Evolutionary conservation across 495 filamentous ascomycete species (phyloP), one percentile per base, ranked within the genome.

Genomic region (Aspergillus funiculosus): DNA sequence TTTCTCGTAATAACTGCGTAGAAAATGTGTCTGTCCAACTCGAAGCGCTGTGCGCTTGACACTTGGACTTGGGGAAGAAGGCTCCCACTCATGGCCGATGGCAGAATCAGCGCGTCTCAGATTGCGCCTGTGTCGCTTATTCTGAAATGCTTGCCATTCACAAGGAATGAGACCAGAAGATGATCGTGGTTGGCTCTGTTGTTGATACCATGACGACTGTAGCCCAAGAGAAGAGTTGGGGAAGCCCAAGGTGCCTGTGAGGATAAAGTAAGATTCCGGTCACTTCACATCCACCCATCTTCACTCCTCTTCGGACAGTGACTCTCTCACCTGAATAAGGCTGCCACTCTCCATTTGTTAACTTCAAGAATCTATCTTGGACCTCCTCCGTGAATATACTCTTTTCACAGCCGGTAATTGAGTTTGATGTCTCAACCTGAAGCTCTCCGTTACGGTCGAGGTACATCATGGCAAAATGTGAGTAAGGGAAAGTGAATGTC

Each of bases 1-100:
- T 14, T 71, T 76, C 22, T 75, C 68, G 49, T 87, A 86, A 53
- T 83, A 86, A 6, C 69, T 66, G 52, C 78, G 75, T 9, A 89
- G 64, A 1, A 74, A 72, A 8, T 71, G 62, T 0, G 65, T 58
- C 32, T 87, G 68, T 2, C 79, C 76, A 9, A 87, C 79, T 14
- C 63, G 67, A 32, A 89, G 51, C 14, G 64, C 56, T 4, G 69
- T 69, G 21, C 51, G 59, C 50, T 51, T n/a, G 42, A 56, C 31
- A 38, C 57, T 46, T 6, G 62, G 57, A 21, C 54, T 50, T 0
- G 61, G 64, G 0, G 63, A 60, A 0, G 32, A 32, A 14, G 62
- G 61, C 35, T 56, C 37, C 41, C 52, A 42, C 36, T 41, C 29
- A 27, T 46, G 39, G 24, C 29, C 41, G 44, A 43, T 18, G 9